Percentiles rank a stretch among this genome's conserved stretches.
Evolutionary conservation across 306 rosid species (phyloP).

Genomic region (Ormosia emarginata): DNA sequence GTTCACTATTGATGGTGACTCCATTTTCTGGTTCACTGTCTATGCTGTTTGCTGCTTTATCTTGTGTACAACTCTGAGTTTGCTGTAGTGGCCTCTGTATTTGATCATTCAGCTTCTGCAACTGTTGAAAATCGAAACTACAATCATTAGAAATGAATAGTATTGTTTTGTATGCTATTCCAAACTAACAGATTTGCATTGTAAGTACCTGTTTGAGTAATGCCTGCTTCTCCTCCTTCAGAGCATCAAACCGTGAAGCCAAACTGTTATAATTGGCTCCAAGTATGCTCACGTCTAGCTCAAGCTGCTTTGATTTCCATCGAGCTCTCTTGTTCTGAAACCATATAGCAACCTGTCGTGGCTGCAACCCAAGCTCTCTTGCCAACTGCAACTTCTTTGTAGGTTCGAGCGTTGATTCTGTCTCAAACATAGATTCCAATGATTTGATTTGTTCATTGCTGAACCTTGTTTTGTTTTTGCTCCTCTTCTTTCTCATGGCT

Average conservation of each 20-base stretch:
- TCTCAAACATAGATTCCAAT: conserved; percentile 66
- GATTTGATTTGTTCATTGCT: conserved; percentile 81
- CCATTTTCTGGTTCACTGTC: conserved; percentile 53
- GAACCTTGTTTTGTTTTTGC: conserved; percentile 66
- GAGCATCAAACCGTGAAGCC: conserved; percentile 58
- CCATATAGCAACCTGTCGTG: conserved; percentile 92
- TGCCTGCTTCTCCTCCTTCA: conserved; percentile 78
- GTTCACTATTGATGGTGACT: conserved; percentile 24
- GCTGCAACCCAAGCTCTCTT: conserved; percentile 81
- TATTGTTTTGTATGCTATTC: background rate
- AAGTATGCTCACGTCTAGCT: conserved; percentile 50
- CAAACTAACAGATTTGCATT: background rate
- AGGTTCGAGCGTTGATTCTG: conserved; percentile 79
- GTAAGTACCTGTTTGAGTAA: conserved; percentile 57
- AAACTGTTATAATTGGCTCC: conserved; percentile 49
- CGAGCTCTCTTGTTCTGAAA: conserved; percentile 95
- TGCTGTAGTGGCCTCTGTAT: conserved; percentile 45
- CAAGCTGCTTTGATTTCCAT: conserved; percentile 88
- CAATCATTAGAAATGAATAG: background rate
- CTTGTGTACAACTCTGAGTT: conserved; percentile 18
- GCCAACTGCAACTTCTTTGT: conserved; percentile 76
- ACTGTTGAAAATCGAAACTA: conserved; percentile 36
- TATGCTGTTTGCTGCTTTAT: conserved; percentile 26
- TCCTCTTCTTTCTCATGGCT: conserved; percentile 36
- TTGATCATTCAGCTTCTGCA: conserved; percentile 69